phyloP scores from a whole-genome alignment of 805 yeast species.

The Suhomyces vadensis region DNA sequence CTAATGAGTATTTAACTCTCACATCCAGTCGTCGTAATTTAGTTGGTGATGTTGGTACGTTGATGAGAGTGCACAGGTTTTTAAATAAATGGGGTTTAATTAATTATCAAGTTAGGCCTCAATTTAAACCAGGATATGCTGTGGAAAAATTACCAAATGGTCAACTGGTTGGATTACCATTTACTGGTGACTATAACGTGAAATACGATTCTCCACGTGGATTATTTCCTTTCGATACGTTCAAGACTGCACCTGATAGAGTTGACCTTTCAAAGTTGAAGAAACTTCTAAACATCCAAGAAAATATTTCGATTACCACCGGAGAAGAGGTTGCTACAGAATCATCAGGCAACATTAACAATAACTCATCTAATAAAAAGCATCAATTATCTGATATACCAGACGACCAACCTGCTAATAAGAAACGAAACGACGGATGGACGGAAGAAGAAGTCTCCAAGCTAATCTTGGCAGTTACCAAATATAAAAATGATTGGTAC shows the following conservation, averaged over 20 bases:
- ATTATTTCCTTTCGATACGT: conserved; percentile 85
- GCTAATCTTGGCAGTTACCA: conserved; percentile 62
- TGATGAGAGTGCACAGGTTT: conserved; percentile 81
- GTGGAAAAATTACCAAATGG: conserved; percentile 52
- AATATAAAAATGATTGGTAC: conserved; percentile 76
- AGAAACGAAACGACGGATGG: conserved; percentile 55
- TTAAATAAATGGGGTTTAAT: conserved; percentile 90
- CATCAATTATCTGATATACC: not conserved
- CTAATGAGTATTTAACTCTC: conserved; percentile 83
- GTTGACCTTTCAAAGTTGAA: conserved; percentile 40
- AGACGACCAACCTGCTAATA: conserved; percentile 18
- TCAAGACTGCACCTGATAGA: conserved; percentile 61
- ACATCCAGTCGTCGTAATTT: conserved; percentile 90
- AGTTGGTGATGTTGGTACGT: conserved; percentile 88
- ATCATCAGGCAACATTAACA: conserved; percentile 1
- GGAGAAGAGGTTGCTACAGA: conserved; percentile 4
- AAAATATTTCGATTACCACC: conserved; percentile 6
- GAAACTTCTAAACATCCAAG: conserved; percentile 23
- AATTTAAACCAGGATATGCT: conserved; percentile 61
- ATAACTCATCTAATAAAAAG: conserved; percentile 5
- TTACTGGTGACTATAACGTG: conserved; percentile 73
- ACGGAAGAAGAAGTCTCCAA: conserved; percentile 57
- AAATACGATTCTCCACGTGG: conserved; percentile 90
- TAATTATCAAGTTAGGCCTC: conserved; percentile 88
- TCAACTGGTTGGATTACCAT: conserved; percentile 56